These are phyloP conservation scores for Clavulina sp. DNA, from an alignment of 768 basidiomycete genomes.

Conservation along the genomic window DNA sequence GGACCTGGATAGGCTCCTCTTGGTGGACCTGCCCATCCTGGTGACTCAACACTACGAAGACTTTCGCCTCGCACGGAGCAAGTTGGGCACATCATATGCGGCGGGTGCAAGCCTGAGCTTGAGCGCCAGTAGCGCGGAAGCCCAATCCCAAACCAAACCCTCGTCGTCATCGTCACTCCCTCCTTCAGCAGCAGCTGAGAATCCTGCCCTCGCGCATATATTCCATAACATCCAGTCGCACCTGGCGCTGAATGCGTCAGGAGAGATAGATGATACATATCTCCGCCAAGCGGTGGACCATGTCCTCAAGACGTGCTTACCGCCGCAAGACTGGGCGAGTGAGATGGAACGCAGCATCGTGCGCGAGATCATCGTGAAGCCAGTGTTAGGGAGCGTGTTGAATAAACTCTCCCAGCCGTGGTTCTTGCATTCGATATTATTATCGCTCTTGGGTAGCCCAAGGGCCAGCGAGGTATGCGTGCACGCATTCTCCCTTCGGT, in stretches of 20 bases:
- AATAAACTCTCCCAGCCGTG: slow-evolving; percentile 70
- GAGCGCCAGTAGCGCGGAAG: slow-evolving; percentile 14
- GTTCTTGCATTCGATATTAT: slow-evolving; percentile 53
- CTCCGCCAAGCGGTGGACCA: slow-evolving; percentile 64
- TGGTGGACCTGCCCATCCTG: slow-evolving; percentile 43
- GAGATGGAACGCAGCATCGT: slow-evolving; percentile 67
- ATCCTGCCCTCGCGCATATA: slow-evolving; percentile 41
- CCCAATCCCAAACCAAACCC: slow-evolving; percentile 12
- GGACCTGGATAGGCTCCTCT: slow-evolving; percentile 44
- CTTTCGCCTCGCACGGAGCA: slow-evolving; percentile 49
- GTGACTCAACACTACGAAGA: slow-evolving; percentile 63
- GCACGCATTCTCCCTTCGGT: slow-evolving; percentile 4
- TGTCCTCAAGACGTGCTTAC: slow-evolving; percentile 54
- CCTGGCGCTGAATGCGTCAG: slow-evolving; percentile 54
- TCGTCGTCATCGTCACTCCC: not conserved
- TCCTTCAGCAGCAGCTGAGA: slow-evolving; percentile 16
- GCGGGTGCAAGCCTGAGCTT: slow-evolving; percentile 22
- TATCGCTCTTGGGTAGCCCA: slow-evolving; percentile 39
- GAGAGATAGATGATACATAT: slow-evolving; percentile 49
- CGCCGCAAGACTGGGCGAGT: slow-evolving; percentile 59
- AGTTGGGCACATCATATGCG: slow-evolving; percentile 53
- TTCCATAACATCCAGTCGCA: slow-evolving; percentile 77
- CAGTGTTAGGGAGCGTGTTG: slow-evolving; percentile 36
- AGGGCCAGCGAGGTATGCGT: slow-evolving; percentile 22
- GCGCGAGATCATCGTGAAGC: slow-evolving; percentile 67